Conservation (phyloP, 257 asterid species). For the Misopates orontium region DNA sequence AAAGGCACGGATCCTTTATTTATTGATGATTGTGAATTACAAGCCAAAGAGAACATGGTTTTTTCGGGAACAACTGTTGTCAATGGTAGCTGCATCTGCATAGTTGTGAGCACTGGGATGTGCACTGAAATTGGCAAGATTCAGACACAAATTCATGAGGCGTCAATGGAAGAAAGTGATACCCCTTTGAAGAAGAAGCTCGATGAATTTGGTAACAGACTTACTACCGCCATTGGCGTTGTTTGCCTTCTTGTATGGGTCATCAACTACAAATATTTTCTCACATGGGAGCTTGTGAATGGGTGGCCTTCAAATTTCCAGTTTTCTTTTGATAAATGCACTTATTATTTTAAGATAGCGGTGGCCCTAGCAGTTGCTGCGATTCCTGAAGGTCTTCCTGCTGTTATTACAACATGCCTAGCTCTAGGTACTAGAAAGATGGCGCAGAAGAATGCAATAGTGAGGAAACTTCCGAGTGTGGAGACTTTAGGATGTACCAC, state of each 20-base stretch:
- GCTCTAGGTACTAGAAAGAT: constrained; percentile 71
- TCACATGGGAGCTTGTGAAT: constrained; percentile 53
- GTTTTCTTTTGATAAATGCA: constrained; percentile 67
- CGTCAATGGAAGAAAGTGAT: constrained; percentile 59
- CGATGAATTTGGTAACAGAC: constrained; percentile 66
- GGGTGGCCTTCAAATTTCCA: constrained; percentile 59
- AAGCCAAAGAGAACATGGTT: constrained; percentile 66
- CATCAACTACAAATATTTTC: constrained; percentile 62
- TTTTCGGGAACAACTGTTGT: constrained; percentile 76
- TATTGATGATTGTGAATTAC: constrained; percentile 61
- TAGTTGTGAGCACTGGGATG: constrained; percentile 63
- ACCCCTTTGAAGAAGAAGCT: constrained; percentile 70
- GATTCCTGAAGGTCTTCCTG: constrained; percentile 78
- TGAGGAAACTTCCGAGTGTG: constrained; percentile 72
- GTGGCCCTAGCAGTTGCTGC: constrained; percentile 85
- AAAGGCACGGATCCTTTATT: constrained; percentile 41
- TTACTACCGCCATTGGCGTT: constrained; percentile 58
- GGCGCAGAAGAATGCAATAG: constrained; percentile 70
- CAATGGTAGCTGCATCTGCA: constrained; percentile 57
- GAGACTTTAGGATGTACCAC: constrained; percentile 79
- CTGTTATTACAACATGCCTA: constrained; percentile 70
- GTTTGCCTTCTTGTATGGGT: constrained; percentile 62
- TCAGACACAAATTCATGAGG: constrained; percentile 67
- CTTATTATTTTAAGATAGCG: constrained; percentile 71
- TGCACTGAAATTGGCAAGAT: constrained; percentile 63